Evolutionary conservation across 306 rosid species (phyloP).

Genomic region (Datisca glomerata): DNA sequence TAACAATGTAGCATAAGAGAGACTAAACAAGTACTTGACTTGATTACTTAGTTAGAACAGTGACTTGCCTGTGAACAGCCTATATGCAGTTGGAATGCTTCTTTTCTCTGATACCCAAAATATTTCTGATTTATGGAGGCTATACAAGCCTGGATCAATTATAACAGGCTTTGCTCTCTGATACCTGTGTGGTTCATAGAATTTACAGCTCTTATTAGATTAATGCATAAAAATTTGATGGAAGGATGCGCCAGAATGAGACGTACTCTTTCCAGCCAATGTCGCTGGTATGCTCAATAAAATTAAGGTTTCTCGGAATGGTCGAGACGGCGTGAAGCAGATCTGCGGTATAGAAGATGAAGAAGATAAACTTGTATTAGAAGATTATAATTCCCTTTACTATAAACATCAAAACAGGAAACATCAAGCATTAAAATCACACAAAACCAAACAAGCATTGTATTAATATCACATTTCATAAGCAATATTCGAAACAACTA

Average conservation of each 20-base stretch:
- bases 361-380: background rate
- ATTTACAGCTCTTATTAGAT: constrained; percentile 1
- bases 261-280: constrained; percentile 95
- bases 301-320: constrained; percentile 52
- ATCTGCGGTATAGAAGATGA: constrained; percentile 31
- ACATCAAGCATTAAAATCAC: background rate
- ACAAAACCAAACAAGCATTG: constrained; percentile 3
- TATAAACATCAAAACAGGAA: background rate
- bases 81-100: constrained; percentile 61
- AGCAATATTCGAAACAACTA: constrained; percentile 5
- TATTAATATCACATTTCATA: background rate
- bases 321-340: constrained; percentile 54
- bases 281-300: constrained; percentile 73
- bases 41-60: too few species aligned
- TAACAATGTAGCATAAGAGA: too few species aligned
- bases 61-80: constrained; percentile 47
- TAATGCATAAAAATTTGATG: constrained; percentile 2
- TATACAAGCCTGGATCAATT: constrained; percentile 68
- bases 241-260: constrained; percentile 8
- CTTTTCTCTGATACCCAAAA: constrained; percentile 63
- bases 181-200: constrained; percentile 25
- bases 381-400: background rate
- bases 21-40: too few species aligned
- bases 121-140: constrained; percentile 50
- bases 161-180: constrained; percentile 75